A percentile compares a stretch with the other conserved stretches of the same genome.
Conservation (phyloP, 768 basidiomycete species). For the Xanthoconium stramineum region DNA sequence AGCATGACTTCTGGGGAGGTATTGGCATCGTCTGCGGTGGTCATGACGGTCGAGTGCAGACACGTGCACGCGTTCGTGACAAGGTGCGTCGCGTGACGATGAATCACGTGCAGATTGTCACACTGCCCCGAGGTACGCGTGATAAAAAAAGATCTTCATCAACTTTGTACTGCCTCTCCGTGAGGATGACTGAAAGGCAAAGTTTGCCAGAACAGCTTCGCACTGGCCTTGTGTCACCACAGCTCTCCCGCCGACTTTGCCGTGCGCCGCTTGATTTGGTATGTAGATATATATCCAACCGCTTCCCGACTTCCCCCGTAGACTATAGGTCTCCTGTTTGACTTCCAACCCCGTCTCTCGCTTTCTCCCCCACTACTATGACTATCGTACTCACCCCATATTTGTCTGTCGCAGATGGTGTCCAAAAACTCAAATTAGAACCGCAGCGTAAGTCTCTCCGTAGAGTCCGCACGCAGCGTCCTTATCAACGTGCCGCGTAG, state of each 20-base stretch:
- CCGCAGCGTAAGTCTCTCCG: slow-evolving; percentile 43
- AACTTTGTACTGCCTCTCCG: no score
- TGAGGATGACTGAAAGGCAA: neutral
- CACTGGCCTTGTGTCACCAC: neutral
- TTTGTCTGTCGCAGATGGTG: slow-evolving; percentile 55
- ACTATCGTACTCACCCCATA: slow-evolving; percentile 68
- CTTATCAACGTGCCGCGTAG: slow-evolving; percentile 25
- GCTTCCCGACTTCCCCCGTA: slow-evolving; percentile 13
- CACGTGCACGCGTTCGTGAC: slow-evolving; percentile 11
- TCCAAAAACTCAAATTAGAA: slow-evolving; percentile 65
- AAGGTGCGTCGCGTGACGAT: slow-evolving; percentile 13
- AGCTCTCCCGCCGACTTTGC: neutral
- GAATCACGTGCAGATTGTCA: slow-evolving; percentile 10
- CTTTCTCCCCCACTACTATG: slow-evolving; percentile 33
- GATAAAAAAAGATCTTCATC: no score
- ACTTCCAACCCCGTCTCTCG: neutral
- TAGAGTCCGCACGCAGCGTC: neutral
- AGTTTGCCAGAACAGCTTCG: neutral
- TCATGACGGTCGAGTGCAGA: slow-evolving; percentile 7
- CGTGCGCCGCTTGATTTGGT: neutral
- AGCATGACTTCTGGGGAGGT: slow-evolving; percentile 63
- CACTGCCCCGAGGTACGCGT: neutral
- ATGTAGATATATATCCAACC: neutral
- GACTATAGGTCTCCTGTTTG: neutral
- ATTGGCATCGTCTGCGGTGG: slow-evolving; percentile 17